phyloP scores from a whole-genome alignment of 2,329 filamentous ascomycete species.

The Sclerotinia glacialis region DNA sequence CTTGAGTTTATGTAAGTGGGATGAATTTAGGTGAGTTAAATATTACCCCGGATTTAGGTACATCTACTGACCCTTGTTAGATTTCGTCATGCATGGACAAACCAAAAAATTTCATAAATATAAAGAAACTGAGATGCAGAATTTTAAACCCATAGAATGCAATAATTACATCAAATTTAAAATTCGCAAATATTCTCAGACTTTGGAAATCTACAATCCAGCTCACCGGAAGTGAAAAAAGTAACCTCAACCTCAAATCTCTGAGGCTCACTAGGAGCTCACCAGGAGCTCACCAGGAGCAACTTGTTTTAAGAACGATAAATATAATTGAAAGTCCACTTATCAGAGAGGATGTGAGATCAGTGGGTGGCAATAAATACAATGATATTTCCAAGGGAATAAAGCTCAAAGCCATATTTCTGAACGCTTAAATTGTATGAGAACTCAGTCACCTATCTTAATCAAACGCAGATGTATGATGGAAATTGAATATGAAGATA shows the following conservation, averaged over 20 bases:
- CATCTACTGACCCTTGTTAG: background rate
- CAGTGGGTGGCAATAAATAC: background rate
- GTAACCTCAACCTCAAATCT: background rate
- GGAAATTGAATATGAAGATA: background rate
- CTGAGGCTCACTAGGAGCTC: background rate
- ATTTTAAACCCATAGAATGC: background rate
- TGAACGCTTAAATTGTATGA: background rate
- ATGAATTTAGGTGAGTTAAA: conserved; percentile 1
- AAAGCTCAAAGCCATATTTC: background rate
- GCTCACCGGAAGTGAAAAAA: background rate
- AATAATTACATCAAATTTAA: background rate
- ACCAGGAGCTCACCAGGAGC: background rate
- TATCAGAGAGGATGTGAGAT: background rate
- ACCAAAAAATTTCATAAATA: background rate
- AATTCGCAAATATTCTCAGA: background rate
- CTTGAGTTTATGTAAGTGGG: background rate
- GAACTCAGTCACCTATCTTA: background rate
- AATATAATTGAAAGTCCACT: background rate
- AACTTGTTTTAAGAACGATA: background rate
- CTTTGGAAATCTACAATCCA: background rate
- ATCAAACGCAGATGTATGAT: background rate
- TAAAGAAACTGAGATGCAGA: background rate
- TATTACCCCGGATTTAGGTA: background rate
- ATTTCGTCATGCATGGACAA: conserved; percentile 1
- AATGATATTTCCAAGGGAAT: background rate